Base-by-base conservation (phyloP, 768 basidiomycete species). In the Amanita molliuscula region DNA sequence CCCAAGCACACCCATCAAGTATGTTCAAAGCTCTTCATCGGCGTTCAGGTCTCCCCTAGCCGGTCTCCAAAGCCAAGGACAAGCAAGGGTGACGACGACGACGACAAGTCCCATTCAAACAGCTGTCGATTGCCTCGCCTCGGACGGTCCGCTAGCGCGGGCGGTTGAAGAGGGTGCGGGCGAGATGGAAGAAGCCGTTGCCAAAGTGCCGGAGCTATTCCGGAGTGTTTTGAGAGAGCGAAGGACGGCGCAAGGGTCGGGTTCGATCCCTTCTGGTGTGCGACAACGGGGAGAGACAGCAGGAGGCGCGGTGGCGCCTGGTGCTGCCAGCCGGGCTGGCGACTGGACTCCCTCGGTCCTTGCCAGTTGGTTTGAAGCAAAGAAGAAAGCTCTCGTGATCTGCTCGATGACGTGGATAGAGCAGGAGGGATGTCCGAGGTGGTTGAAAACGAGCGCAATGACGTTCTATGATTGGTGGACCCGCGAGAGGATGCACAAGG, bases 71-170 rank as follows among this genome's bases (percentile, higher is more conserved):
- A n/a, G 18, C 20, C 38, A 21, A 20, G 18, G 20, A 5, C n/a
- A 20, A 10, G 16, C 26, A 6, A 20, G 18, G 16, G 33, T 7
- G 25, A 31, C 29, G n/a, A 13, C 3, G 18, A 11, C 15, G 29
- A 31, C 31, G 21, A 21, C 29, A 60, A 63, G n/a, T 79, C 82
- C 84, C 0, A 62, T 76, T 6, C 66, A 69, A 6, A 71, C 67
- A 3, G 72, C 81, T n/a, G 60, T 82, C 7, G 69, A 76, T 36
- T 75, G 76, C 1, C 61, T 86, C 28, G 78, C 78, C 0, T 77
- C 82, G 0, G 82, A 84, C 56, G 79, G 78, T 2, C 72, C 76
- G 0, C 56, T 81, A 6, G 68, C 74, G 10, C 69, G 72, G 54
- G 75, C 75, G 4, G 67, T 78, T 0, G 77, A 78, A 9, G 69